Conservation (phyloP, 805 yeast species). For the Saturnispora quitensis region DNA sequence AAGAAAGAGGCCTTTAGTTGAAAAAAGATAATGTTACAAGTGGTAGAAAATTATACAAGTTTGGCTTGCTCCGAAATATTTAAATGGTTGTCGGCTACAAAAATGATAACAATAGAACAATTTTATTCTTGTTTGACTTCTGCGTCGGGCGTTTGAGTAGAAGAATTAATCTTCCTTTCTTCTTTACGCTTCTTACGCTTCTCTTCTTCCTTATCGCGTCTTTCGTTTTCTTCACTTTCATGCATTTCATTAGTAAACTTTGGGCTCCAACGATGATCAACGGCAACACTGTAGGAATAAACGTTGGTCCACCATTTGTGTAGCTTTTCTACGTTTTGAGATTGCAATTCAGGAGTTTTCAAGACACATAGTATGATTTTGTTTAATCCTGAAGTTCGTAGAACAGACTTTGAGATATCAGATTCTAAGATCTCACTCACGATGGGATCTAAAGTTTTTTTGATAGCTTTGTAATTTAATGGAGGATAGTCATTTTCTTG, state of each 20-base stretch:
- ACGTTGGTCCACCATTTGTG: conserved; percentile 17
- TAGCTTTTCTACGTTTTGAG: conserved; percentile 14
- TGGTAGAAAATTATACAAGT: not conserved
- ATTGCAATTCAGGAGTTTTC: conserved; percentile 29
- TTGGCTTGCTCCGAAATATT: not conserved
- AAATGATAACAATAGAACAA: not conserved
- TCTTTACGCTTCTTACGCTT: conserved; percentile 26
- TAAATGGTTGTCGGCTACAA: not conserved
- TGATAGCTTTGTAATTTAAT: conserved; percentile 17
- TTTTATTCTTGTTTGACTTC: not conserved
- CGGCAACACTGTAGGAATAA: conserved; percentile 22
- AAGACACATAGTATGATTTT: conserved; percentile 27
- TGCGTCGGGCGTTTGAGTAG: not conserved
- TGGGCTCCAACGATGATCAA: conserved; percentile 24
- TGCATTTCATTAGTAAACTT: conserved; percentile 19
- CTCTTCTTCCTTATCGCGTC: conserved; percentile 28
- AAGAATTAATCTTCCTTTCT: conserved; percentile 20
- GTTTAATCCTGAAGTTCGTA: conserved; percentile 25
- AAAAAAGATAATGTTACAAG: not conserved
- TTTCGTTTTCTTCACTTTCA: conserved; percentile 15
- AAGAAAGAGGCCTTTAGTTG: not conserved
- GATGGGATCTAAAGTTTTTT: conserved; percentile 16
- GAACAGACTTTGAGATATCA: conserved; percentile 22
- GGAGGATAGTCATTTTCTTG: conserved; percentile 2
- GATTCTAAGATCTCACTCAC: conserved; percentile 20